These are phyloP conservation scores for Trichoderma gamsii DNA, from an alignment of 495 filamentous ascomycete genomes.

Conservation along the genomic window DNA sequence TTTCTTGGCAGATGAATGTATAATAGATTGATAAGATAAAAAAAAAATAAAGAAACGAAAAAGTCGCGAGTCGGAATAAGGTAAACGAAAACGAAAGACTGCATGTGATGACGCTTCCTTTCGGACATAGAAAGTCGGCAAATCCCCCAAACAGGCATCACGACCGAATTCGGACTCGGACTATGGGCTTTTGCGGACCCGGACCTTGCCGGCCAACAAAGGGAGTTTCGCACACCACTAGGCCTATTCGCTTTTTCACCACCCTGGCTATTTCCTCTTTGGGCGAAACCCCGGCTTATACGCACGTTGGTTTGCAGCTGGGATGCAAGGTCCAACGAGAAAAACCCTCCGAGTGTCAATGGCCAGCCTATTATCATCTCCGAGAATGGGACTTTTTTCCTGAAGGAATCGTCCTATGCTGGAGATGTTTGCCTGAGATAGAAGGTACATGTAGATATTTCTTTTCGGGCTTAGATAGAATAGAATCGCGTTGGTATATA, in stretches of 20 bases:
- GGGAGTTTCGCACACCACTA: background rate
- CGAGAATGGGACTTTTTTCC: too few species aligned
- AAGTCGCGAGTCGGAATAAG: background rate
- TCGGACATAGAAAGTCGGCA: background rate
- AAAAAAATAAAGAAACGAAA: background rate
- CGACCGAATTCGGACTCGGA: background rate
- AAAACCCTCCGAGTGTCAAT: background rate
- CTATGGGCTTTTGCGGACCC: background rate
- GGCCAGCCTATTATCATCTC: too few species aligned
- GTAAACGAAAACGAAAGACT: background rate
- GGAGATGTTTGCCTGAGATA: too few species aligned
- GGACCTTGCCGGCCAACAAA: background rate
- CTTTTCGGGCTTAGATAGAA: too few species aligned
- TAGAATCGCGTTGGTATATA: too few species aligned
- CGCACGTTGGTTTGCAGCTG: background rate
- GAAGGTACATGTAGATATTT: too few species aligned
- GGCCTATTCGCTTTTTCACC: too few species aligned
- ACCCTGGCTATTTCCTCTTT: background rate
- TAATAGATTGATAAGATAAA: background rate
- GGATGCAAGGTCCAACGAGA: background rate
- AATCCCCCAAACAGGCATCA: background rate
- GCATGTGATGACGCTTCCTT: background rate
- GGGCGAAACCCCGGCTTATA: constrained; percentile 1
- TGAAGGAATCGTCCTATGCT: too few species aligned
- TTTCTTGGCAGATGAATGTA: background rate